Evolutionary conservation across 2,329 filamentous ascomycete species (phyloP).

Genomic region (Ceratocystis albifundus): DNA sequence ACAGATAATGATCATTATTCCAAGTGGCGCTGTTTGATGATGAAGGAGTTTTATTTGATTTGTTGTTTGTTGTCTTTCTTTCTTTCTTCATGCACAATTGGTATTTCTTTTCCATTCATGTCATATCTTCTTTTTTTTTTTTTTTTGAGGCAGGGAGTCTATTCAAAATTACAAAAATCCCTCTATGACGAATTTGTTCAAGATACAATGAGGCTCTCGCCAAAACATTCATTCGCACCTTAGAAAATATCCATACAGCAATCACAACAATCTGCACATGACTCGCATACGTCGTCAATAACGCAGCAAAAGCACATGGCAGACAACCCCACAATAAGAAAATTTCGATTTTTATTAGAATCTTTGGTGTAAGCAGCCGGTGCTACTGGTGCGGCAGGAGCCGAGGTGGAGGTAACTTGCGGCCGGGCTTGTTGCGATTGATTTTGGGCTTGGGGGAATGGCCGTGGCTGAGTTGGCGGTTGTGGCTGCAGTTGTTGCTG

Average conservation of each 20-base stretch:
- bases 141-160: neutral
- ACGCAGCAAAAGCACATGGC: conserved; percentile 42
- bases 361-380: neutral
- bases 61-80: neutral
- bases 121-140: neutral
- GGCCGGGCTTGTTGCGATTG: conserved; percentile 1
- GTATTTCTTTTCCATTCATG: conserved; percentile 7
- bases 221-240: neutral
- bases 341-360: conserved; percentile 29
- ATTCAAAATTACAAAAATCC: neutral
- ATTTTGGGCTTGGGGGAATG: neutral
- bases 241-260: conserved; percentile 29
- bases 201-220: no score
- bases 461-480: neutral
- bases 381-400: neutral
- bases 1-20: neutral
- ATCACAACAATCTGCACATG: conserved; percentile 37
- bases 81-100: conserved; percentile 3
- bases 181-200: no score
- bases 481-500: conserved; percentile 8
- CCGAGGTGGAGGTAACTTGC: neutral
- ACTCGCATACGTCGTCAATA: conserved; percentile 41
- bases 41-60: conserved; percentile 2
- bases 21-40: neutral
- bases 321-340: conserved; percentile 32